phyloP scores from a whole-genome alignment of 2,329 filamentous ascomycete genomes.

The Chaetoscypha palmicola region DNA sequence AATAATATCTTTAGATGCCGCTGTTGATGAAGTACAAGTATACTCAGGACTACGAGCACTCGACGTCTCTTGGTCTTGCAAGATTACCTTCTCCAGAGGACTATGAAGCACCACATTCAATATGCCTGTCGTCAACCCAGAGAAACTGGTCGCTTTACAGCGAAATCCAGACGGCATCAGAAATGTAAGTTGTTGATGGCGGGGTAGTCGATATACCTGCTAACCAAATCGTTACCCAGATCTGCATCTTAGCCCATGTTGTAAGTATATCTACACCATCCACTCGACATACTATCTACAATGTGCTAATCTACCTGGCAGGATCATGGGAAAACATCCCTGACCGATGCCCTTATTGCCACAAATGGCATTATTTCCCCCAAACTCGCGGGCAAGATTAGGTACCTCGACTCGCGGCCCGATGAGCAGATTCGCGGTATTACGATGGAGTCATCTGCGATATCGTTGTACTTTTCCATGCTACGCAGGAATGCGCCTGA shows the following conservation, averaged over 20 bases:
- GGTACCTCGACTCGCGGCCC: conserved; percentile 91
- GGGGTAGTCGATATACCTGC: conserved; percentile 18
- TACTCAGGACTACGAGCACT: background rate
- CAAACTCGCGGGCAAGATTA: conserved; percentile 94
- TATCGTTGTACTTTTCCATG: conserved; percentile 93
- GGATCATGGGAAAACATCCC: conserved; percentile 97
- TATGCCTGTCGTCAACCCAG: conserved; percentile 89
- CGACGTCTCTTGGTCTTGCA: background rate
- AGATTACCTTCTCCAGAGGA: conserved; percentile 2
- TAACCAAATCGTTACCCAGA: conserved; percentile 43
- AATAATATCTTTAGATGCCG: background rate
- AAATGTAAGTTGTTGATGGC: conserved; percentile 59
- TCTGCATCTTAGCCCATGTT: conserved; percentile 92
- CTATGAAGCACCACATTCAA: conserved; percentile 14
- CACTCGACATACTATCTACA: background rate
- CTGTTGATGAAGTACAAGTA: background rate
- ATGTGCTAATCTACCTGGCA: conserved; percentile 28
- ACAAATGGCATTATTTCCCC: conserved; percentile 99
- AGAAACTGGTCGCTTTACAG: conserved; percentile 87
- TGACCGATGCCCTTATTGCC: conserved; percentile 91
- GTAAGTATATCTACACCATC: conserved; percentile 36
- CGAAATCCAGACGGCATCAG: conserved; percentile 79
- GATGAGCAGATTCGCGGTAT: conserved; percentile 95
- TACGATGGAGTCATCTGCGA: conserved; percentile 99
- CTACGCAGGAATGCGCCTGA: conserved; percentile 65